Percentiles rank a stretch among this genome's conserved stretches.
Conservation (phyloP, 306 rosid genomes). For the Dalbergia cultrata region DNA sequence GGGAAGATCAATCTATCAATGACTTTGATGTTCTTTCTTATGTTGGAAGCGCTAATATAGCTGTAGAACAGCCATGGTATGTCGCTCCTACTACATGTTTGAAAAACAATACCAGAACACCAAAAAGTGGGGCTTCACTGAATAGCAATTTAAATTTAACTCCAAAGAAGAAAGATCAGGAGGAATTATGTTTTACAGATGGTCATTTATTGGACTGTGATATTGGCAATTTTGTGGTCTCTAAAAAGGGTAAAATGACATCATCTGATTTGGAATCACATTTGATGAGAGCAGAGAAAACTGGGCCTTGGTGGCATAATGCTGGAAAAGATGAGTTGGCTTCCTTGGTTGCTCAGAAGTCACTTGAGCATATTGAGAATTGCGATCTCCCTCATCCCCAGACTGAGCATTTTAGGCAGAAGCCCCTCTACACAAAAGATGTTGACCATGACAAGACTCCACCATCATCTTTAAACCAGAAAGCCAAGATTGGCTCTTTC, state of each 20-base stretch:
- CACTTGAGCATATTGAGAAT: slow-evolving; percentile 75
- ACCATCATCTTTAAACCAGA: slow-evolving; percentile 57
- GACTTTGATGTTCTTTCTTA: slow-evolving; percentile 48
- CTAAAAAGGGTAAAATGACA: slow-evolving; percentile 56
- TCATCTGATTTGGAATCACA: slow-evolving; percentile 63
- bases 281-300: slow-evolving; percentile 64
- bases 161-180: slow-evolving; percentile 56
- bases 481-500: slow-evolving; percentile 51
- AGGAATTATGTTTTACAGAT: slow-evolving; percentile 59
- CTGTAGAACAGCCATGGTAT: slow-evolving; percentile 48
- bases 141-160: slow-evolving; percentile 44
- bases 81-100: slow-evolving; percentile 51
- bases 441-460: slow-evolving; percentile 51
- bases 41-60: slow-evolving; percentile 37
- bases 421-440: slow-evolving; percentile 43
- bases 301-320: slow-evolving; percentile 83
- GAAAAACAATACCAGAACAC: slow-evolving; percentile 46
- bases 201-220: slow-evolving; percentile 64
- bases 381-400: slow-evolving; percentile 92
- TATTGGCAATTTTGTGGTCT: slow-evolving; percentile 51
- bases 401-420: slow-evolving; percentile 53
- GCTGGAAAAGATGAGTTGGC: slow-evolving; percentile 85
- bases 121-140: slow-evolving; percentile 54
- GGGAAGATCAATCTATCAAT: slow-evolving; percentile 47
- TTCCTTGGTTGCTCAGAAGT: slow-evolving; percentile 82